Evolutionary conservation across 2,329 filamentous ascomycete genomes (phyloP).

Genomic region (Trichoderma gracile): DNA sequence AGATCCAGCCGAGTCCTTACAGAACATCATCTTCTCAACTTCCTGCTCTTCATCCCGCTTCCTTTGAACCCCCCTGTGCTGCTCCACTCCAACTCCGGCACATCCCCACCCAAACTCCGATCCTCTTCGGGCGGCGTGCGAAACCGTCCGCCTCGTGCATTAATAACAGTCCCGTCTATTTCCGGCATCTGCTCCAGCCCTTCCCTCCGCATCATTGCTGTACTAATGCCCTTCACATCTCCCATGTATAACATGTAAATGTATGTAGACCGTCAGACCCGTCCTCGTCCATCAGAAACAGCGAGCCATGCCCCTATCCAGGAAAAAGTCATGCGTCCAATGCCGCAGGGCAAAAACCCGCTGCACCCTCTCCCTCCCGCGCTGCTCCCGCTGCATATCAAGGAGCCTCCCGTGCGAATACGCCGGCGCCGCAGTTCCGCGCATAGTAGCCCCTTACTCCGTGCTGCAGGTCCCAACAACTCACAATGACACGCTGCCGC

Average conservation of each 20-base stretch:
- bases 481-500: not conserved
- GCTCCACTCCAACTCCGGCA: constrained; percentile 24
- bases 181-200: not conserved
- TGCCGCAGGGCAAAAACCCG: constrained; percentile 28
- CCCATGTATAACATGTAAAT: not conserved
- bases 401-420: constrained; percentile 26
- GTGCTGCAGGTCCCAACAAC: not conserved
- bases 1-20: not conserved
- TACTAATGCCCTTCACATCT: not conserved
- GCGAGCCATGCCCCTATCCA: constrained; percentile 26
- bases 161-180: not conserved
- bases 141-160: not conserved
- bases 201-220: no score
- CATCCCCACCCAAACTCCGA: constrained; percentile 22
- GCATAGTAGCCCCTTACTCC: constrained; percentile 5
- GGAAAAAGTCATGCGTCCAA: constrained; percentile 28
- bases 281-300: not conserved
- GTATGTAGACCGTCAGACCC: no score
- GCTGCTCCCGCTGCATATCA: constrained; percentile 26
- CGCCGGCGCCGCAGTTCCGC: not conserved
- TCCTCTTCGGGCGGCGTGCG: not conserved
- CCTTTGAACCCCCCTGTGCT: not conserved
- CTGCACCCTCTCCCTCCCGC: constrained; percentile 24
- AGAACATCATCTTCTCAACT: no score
- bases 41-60: not conserved